phyloP scores from a whole-genome alignment of 2,329 filamentous ascomycete species.

The Acephala macrosclerotiorum region DNA sequence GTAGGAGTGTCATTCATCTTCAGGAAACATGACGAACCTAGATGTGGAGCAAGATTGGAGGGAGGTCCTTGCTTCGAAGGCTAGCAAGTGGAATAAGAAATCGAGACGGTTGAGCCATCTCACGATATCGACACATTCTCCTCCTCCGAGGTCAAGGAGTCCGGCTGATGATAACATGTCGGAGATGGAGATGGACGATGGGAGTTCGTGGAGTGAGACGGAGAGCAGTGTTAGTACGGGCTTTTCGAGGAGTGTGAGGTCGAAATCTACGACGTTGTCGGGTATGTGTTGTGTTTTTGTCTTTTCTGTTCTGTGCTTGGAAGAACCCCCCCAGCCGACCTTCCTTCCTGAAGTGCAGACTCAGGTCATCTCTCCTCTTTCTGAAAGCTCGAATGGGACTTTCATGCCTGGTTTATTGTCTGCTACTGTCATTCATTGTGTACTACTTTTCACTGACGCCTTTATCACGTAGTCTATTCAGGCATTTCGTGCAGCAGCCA shows the following conservation, averaged over 20 bases:
- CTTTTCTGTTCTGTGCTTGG: not conserved
- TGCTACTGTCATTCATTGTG: no score
- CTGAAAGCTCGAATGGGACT: no score
- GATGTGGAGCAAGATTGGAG: slow-evolving; percentile 9
- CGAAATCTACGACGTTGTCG: not conserved
- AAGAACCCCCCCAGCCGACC: not conserved
- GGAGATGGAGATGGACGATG: slow-evolving; percentile 2
- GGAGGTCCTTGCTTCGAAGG: slow-evolving; percentile 3
- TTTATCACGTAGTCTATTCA: not conserved
- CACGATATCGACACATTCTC: slow-evolving; percentile 6
- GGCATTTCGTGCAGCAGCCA: slow-evolving; percentile 1
- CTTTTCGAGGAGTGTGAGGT: slow-evolving; percentile 1
- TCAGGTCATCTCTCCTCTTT: not conserved
- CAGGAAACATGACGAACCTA: slow-evolving; percentile 4
- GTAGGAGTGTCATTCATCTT: not conserved
- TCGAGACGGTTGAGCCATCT: not conserved
- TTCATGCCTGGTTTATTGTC: no score
- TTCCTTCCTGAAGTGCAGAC: not conserved
- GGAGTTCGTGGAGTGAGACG: slow-evolving; percentile 6
- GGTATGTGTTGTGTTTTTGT: not conserved
- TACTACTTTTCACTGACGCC: not conserved
- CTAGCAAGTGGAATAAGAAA: slow-evolving; percentile 7
- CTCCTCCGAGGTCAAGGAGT: not conserved
- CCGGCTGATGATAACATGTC: slow-evolving; percentile 1
- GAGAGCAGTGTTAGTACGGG: not conserved